A percentile compares a stretch with the other conserved stretches of the same genome.
These are phyloP conservation scores for Neofusicoccum ribis DNA, from an alignment of 2,329 filamentous ascomycete genomes.

Conservation along the genomic window DNA sequence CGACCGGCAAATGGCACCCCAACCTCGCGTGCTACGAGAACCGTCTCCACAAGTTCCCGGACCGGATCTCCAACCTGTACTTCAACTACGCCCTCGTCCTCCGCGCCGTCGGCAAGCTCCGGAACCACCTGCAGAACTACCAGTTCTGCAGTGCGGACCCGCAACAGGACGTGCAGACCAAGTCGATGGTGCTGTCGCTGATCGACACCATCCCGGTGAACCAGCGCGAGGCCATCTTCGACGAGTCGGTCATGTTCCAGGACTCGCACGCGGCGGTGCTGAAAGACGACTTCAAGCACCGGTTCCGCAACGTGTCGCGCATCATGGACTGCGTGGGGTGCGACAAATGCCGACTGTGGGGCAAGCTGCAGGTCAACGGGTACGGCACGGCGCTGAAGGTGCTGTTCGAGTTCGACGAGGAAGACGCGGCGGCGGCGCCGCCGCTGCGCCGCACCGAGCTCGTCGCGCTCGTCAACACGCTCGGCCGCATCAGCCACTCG, in stretches of 20 bases:
- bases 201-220: slow-evolving; percentile 67
- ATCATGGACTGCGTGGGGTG: slow-evolving; percentile 99
- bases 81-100: slow-evolving; percentile 98
- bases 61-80: slow-evolving; percentile 95
- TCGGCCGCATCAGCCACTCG: slow-evolving; percentile 81
- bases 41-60: slow-evolving; percentile 80
- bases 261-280: slow-evolving; percentile 65
- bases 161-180: slow-evolving; percentile 74
- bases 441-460: slow-evolving; percentile 84
- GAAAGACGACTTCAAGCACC: slow-evolving; percentile 96
- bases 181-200: slow-evolving; percentile 76
- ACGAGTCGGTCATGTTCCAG: slow-evolving; percentile 94
- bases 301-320: slow-evolving; percentile 93
- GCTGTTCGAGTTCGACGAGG: slow-evolving; percentile 86
- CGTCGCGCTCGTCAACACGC: slow-evolving; percentile 91
- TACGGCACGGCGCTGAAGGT: slow-evolving; percentile 95
- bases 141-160: slow-evolving; percentile 90
- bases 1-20: slow-evolving; percentile 87
- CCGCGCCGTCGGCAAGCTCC: slow-evolving; percentile 86
- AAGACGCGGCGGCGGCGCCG: slow-evolving; percentile 62
- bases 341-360: slow-evolving; percentile 98
- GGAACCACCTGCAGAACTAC: slow-evolving; percentile 77
- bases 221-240: slow-evolving; percentile 69
- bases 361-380: slow-evolving; percentile 91
- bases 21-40: slow-evolving; percentile 87